Conservation (phyloP, 1,139 yeast species). For the Geotrichum australiense region DNA sequence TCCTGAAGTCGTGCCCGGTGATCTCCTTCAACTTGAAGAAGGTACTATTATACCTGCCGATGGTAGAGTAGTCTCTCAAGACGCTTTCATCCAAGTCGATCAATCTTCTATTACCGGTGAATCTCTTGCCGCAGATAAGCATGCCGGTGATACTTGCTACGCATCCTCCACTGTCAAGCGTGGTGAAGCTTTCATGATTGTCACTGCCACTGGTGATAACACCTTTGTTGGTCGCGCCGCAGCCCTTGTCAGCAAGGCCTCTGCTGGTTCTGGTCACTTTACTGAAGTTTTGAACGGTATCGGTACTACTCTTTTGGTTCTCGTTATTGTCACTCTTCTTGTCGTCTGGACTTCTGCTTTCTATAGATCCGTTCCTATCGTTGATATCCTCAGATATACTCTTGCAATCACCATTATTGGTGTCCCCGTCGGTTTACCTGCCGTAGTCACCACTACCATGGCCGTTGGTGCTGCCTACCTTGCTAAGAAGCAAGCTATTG, state of each 20-base stretch:
- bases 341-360: slow-evolving; percentile 92
- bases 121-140: slow-evolving; percentile 93
- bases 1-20: slow-evolving; percentile 74
- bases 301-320: slow-evolving; percentile 85
- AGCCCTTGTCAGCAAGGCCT: slow-evolving; percentile 91
- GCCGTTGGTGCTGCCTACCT: slow-evolving; percentile 99
- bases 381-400: slow-evolving; percentile 82
- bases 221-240: slow-evolving; percentile 96
- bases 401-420: slow-evolving; percentile 97
- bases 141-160: slow-evolving; percentile 79
- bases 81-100: slow-evolving; percentile 85
- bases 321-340: slow-evolving; percentile 81
- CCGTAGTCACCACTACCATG: slow-evolving; percentile 98
- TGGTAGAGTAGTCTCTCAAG: slow-evolving; percentile 88
- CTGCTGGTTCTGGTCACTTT: slow-evolving; percentile 92
- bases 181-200: slow-evolving; percentile 95
- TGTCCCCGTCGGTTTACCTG: slow-evolving; percentile 99
- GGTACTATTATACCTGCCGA: slow-evolving; percentile 84
- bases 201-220: slow-evolving; percentile 91
- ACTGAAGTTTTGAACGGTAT: slow-evolving; percentile 97
- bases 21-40: slow-evolving; percentile 67
- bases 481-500: slow-evolving; percentile 98
- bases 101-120: slow-evolving; percentile 99
- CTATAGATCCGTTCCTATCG: slow-evolving; percentile 89
- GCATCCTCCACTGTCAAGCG: slow-evolving; percentile 95